Evolutionary conservation across 2,329 filamentous ascomycete species (phyloP).

Genomic region (Clonostachys rhizophaga): DNA sequence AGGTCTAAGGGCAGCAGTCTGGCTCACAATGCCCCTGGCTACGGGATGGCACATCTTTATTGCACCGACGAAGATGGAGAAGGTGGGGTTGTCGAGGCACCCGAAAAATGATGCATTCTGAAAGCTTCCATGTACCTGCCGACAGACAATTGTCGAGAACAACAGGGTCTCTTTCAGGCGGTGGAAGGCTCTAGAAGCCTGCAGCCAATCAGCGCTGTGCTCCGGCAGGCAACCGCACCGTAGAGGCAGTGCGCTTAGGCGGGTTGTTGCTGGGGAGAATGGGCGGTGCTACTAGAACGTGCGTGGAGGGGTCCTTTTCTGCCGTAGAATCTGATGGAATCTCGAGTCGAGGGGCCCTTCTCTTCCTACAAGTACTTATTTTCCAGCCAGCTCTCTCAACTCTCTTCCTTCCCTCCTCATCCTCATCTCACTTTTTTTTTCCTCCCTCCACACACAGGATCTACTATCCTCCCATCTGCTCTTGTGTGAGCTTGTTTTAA

Average conservation of each 20-base stretch:
- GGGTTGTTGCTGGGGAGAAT: not conserved
- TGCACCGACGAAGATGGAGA: too few species aligned
- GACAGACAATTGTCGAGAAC: too few species aligned
- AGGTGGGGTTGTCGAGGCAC: too few species aligned
- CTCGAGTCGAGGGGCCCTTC: constrained; percentile 18
- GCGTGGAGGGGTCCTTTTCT: not conserved
- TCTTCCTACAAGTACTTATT: constrained; percentile 17
- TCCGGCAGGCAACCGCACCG: not conserved
- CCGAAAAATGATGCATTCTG: too few species aligned
- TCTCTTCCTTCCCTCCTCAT: constrained; percentile 11
- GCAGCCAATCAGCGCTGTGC: constrained; percentile 14
- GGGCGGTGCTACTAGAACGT: constrained; percentile 1
- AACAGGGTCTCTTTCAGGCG: not conserved
- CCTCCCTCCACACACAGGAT: constrained; percentile 7
- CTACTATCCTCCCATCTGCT: constrained; percentile 1
- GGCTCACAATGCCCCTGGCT: too few species aligned
- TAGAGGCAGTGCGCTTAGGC: not conserved
- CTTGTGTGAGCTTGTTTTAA: constrained; percentile 3
- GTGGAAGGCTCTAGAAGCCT: constrained; percentile 15
- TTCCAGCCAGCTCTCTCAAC: constrained; percentile 20
- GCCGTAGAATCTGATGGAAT: constrained; percentile 42
- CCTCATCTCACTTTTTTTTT: constrained; percentile 7
- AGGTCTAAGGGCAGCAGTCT: too few species aligned
- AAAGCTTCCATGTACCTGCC: too few species aligned
- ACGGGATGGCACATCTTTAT: too few species aligned